A percentile compares a stretch with the other conserved stretches of the same genome.
Conservation (phyloP, 1,284 basidiomycete species). For the Gymnopus androsaceus region DNA sequence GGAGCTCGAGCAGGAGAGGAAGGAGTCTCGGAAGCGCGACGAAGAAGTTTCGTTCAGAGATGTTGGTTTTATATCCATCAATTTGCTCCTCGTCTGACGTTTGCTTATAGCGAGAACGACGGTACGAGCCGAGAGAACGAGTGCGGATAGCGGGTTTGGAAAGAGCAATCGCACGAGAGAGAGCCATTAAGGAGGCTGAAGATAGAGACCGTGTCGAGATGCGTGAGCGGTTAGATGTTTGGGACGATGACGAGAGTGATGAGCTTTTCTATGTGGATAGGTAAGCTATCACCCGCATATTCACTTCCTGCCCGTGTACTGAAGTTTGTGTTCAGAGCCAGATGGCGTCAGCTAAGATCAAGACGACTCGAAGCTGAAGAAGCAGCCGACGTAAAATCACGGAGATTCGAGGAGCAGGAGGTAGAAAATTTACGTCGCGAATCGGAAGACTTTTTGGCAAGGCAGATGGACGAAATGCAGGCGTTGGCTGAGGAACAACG, state of each 20-base stretch:
- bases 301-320: not conserved
- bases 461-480: slow-evolving; percentile 91
- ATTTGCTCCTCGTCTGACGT: slow-evolving; percentile 8
- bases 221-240: slow-evolving; percentile 71
- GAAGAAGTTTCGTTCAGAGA: slow-evolving; percentile 84
- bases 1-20: slow-evolving; percentile 78
- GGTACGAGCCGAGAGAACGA: slow-evolving; percentile 81
- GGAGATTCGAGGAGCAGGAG: slow-evolving; percentile 81
- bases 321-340: slow-evolving; percentile 42
- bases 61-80: slow-evolving; percentile 49
- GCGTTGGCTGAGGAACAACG: slow-evolving; percentile 84
- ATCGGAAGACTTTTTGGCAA: slow-evolving; percentile 84
- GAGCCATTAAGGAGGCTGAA: slow-evolving; percentile 72
- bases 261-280: slow-evolving; percentile 86
- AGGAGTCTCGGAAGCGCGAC: slow-evolving; percentile 70
- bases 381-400: slow-evolving; percentile 80
- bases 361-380: slow-evolving; percentile 73
- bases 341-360: slow-evolving; percentile 75
- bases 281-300: slow-evolving; percentile 37
- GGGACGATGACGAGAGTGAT: slow-evolving; percentile 91
- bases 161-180: slow-evolving; percentile 71
- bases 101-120: slow-evolving; percentile 68
- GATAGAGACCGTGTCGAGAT: slow-evolving; percentile 73
- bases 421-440: slow-evolving; percentile 80
- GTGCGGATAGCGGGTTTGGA: slow-evolving; percentile 74